Evolutionary conservation across 2,329 filamentous ascomycete species (phyloP), one percentile per base, ranked within the genome.

Genomic region (Epichloe sylvatica): DNA sequence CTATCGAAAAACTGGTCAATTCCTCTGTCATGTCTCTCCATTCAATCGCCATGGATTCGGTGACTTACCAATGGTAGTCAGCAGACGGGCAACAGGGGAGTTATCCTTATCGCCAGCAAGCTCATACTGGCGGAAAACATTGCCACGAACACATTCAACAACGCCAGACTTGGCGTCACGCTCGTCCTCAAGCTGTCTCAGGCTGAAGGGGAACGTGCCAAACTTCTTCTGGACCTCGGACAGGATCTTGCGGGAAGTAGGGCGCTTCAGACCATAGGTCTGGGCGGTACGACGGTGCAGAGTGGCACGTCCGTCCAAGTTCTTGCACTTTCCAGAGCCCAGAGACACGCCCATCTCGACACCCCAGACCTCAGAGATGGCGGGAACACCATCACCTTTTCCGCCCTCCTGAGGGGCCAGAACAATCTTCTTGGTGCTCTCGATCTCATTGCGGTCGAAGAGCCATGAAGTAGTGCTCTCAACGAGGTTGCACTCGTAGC

Each of bases 391-490:
- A 54, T 98, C 92, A 51, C 91, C 91, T 74, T 89, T 94, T 64
- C 85, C 81, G 56, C 87, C 87, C 62, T 96, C 89, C 47, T 82
- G 79, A 35, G 89, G 86, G 23, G 88, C 78, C 51, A 98, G 75
- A 57, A 98, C 92, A 63, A 98, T 95, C 81, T 96, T 97, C 83
- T 96, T 96, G 76, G 84, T 67, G 61, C 86, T 86, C 74, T 98
- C 92, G 56, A 98, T 97, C 70, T 98, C 92, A 70, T 97, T 95
- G 67, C 86, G 86, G 64, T 88, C 89, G 66, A 98, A 97, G 53
- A 88, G 72, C 90, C 92, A 98, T 63, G 87, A 94, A 41, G 92
- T 98, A 55, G 92, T 98, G 77, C 90, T 94, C 78, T 98, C 92
- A 50, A 98, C 88, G 25, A 97, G 73, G 67, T 83, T 94, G 76